Percentiles rank a stretch among this genome's conserved stretches.
phyloP scores from a whole-genome alignment of 495 filamentous ascomycete species.

The Tetracladium marchalianum region DNA sequence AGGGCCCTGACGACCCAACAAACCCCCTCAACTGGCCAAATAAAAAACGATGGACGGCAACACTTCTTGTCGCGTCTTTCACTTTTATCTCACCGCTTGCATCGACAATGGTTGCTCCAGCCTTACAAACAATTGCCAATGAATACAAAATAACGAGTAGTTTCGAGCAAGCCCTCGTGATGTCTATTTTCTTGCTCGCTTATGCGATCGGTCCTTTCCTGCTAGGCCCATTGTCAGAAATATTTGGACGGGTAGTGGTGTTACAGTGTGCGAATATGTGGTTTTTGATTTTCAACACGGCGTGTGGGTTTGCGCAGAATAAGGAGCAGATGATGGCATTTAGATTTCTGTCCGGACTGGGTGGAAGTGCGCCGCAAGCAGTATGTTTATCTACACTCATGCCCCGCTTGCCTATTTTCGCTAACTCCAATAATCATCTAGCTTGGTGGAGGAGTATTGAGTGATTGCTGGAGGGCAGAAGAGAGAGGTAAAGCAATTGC shows the following conservation, averaged over 20 bases:
- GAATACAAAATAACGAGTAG: conserved; percentile 51
- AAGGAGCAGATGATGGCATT: conserved; percentile 44
- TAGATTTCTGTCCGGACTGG: conserved; percentile 46
- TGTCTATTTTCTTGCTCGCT: conserved; percentile 68
- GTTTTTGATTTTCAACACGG: conserved; percentile 48
- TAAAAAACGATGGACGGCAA: conserved; percentile 30
- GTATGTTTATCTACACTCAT: background rate
- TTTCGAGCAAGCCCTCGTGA: conserved; percentile 45
- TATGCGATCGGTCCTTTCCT: conserved; percentile 55
- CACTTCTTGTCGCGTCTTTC: conserved; percentile 38
- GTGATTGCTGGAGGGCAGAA: conserved; percentile 53
- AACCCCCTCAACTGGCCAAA: conserved; percentile 35
- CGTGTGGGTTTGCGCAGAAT: conserved; percentile 44
- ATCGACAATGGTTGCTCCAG: conserved; percentile 66
- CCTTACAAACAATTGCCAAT: conserved; percentile 39
- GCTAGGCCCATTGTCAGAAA: conserved; percentile 54
- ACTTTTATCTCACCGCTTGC: conserved; percentile 62
- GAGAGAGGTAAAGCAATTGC: conserved; percentile 54
- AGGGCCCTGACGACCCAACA: conserved; percentile 14
- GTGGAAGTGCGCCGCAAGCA: conserved; percentile 41
- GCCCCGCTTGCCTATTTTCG: no score
- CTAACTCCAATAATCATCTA: conserved; percentile 15
- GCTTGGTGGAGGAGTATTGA: conserved; percentile 51
- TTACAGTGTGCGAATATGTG: conserved; percentile 41
- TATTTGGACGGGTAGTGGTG: conserved; percentile 52